These are phyloP conservation scores for Collybiopsis luxurians DNA, from an alignment of 768 basidiomycete genomes.

Conservation along the genomic window DNA sequence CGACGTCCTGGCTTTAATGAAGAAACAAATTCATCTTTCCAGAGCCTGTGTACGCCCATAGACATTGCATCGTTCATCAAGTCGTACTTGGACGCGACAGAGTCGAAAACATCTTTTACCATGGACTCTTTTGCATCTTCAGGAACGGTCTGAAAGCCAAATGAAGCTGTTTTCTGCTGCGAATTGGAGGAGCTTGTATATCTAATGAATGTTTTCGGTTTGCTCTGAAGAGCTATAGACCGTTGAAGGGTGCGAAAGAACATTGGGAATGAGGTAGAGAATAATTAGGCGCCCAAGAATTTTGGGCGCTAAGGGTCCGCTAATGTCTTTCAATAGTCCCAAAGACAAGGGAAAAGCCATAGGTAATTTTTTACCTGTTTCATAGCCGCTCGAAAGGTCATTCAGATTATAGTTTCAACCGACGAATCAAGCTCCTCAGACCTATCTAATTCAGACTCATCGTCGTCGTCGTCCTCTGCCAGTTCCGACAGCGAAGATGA, in stretches of 20 bases:
- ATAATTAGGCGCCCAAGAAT: neutral
- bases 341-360: conserved; percentile 43
- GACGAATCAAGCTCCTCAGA: conserved; percentile 29
- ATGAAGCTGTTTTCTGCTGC: conserved; percentile 65
- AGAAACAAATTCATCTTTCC: conserved; percentile 91
- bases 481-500: conserved; percentile 39
- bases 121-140: conserved; percentile 85
- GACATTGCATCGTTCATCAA: conserved; percentile 99
- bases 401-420: conserved; percentile 7
- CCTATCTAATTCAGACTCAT: conserved; percentile 26
- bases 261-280: conserved; percentile 4
- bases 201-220: neutral
- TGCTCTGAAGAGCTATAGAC: conserved; percentile 14
- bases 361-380: conserved; percentile 19
- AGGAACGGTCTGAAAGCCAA: conserved; percentile 89
- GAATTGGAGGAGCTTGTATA: conserved; percentile 14
- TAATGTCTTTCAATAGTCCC: neutral
- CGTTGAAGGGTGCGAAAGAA: conserved; percentile 11
- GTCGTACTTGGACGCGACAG: conserved; percentile 94
- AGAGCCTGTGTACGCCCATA: conserved; percentile 90
- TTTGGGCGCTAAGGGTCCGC: neutral
- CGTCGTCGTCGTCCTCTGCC: conserved; percentile 24
- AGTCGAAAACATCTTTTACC: conserved; percentile 92
- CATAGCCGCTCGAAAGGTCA: neutral
- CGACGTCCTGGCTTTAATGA: conserved; percentile 72